Base-by-base conservation (phyloP, 805 yeast genomes). In the Starmerella vitae region DNA sequence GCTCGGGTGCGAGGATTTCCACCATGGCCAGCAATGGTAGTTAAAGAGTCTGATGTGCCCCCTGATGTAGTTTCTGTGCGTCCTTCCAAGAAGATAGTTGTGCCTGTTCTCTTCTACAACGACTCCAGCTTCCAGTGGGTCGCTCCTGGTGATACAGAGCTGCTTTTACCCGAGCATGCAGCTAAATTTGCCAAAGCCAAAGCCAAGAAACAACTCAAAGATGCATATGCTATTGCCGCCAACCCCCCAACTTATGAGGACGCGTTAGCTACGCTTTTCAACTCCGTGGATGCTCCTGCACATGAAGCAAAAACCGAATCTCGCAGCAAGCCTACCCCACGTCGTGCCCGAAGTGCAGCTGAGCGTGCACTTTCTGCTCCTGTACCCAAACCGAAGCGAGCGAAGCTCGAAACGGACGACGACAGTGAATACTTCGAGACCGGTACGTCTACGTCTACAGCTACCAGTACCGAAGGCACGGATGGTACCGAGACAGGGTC, bases 11-110 rank as follows among this genome's bases (percentile, higher is more conserved):
- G 79, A 50, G 88, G 91, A 6, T 80, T 74, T 54, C 80, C 93
- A 1, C 78, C 86, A 29, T 82, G 93, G 93, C 93, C 93, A 0
- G 84, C 85, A 2, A 72, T 80, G 67, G 72, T 81, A 3, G 68
- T 82, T 3, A 77, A 76, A 1, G 70, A 63, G 43, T 65, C 67
- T 14, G 57, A 71, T 6, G 64, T 82, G 5, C 91, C 93, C 0
- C 70, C 62, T 17, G 62, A 66, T 48, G 71, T 81, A 21, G 47
- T 60, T 20, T 56, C 59, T 14, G 67, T 65, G 46, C 67, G 65
- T 42, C 81, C 83, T 13, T 71, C 71, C 47, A 42, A 40, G 14
- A 52, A 55, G 20, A 36, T 30, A 12, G 47, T 43, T 5, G 62
- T 50, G 67, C 78, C 57, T 48, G 82, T 78, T 10, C 63, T 78